Conservation (phyloP, 345 rosid genomes). For the Turritis glabra region DNA sequence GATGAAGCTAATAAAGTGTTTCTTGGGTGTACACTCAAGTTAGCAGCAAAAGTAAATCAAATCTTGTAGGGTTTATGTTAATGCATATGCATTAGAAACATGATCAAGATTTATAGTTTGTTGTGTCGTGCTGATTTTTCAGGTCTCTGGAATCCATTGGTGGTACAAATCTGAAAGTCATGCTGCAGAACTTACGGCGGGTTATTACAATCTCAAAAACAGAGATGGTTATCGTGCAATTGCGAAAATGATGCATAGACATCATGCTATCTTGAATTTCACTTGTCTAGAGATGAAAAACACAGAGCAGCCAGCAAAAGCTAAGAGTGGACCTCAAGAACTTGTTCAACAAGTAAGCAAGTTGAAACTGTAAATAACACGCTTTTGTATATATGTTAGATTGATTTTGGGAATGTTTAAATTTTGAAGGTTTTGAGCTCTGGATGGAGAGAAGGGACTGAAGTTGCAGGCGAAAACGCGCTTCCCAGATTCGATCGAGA, state of each 20-base stretch:
- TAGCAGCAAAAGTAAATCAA: slow-evolving; percentile 70
- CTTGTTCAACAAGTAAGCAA: slow-evolving; percentile 73
- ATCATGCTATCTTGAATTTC: slow-evolving; percentile 66
- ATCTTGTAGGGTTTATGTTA: not conserved
- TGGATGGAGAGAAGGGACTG: slow-evolving; percentile 73
- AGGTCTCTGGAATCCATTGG: slow-evolving; percentile 95
- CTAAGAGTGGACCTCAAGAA: slow-evolving; percentile 78
- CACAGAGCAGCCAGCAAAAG: slow-evolving; percentile 54
- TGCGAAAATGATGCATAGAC: slow-evolving; percentile 72
- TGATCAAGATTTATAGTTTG: not conserved
- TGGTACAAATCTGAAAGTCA: slow-evolving; percentile 74
- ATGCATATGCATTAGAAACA: not conserved
- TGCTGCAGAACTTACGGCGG: slow-evolving; percentile 89
- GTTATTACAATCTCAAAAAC: slow-evolving; percentile 63
- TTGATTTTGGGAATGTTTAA: slow-evolving; percentile 13
- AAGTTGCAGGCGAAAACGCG: slow-evolving; percentile 91
- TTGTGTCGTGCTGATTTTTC: slow-evolving; percentile 1
- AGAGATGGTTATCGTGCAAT: slow-evolving; percentile 81
- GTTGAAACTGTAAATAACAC: not conserved
- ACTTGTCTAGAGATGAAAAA: slow-evolving; percentile 86
- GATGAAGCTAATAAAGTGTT: slow-evolving; percentile 82
- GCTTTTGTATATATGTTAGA: not conserved
- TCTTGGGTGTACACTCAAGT: slow-evolving; percentile 68
- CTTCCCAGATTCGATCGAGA: slow-evolving; percentile 65
- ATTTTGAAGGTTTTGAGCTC: slow-evolving; percentile 69